Base-by-base conservation (phyloP, 1,284 basidiomycete genomes). In the Leccinum variabile region DNA sequence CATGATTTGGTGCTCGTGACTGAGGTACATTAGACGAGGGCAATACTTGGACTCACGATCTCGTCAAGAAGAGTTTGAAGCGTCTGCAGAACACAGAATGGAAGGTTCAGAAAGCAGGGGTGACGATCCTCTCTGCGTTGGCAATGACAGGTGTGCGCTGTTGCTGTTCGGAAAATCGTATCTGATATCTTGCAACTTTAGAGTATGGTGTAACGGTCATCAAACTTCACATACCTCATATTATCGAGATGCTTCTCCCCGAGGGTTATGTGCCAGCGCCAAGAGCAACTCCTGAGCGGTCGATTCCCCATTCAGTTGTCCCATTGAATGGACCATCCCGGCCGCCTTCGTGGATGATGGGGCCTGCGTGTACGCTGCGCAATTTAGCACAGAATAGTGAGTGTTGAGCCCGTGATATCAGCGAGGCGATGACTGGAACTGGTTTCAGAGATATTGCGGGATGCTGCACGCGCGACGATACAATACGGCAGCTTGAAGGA, bases 51-150 rank as follows among this genome's bases (percentile, higher is more conserved):
- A 63, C 66, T 28, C 5, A 1, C 1, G n/a, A 67, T 1, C 69
- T 71, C 7, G 61, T 74, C 6, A 2, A 14, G 0, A 59, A 32
- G 4, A 63, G 72, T 57, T 30, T 71, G 52, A 3, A 32, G 7
- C 30, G 59, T 50, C 18, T 74, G 10, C 10, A 2, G 18, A 16
- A 35, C 1, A 4, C n/a, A 2, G 32, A 0, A 16, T 74, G 70
- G 70, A 66, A 61, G 28, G 28, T 5, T n/a, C 72, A 74, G 22
- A 74, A 72, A 41, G 65, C 57, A 10, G 70, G 72, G 3, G 66
- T 74, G 50, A 62, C 59, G 8, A 66, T 73, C 11, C 63, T 71
- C 16, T 72, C 59, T 46, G 67, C 69, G 1, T 60, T 74, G 56
- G 59, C 65, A 41, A 68, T 63, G 44, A 74, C 72, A 0, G 37